A percentile compares a stretch with the other conserved stretches of the same genome.
phyloP scores from a whole-genome alignment of 441 rosid species.

The Breynia disticha region DNA sequence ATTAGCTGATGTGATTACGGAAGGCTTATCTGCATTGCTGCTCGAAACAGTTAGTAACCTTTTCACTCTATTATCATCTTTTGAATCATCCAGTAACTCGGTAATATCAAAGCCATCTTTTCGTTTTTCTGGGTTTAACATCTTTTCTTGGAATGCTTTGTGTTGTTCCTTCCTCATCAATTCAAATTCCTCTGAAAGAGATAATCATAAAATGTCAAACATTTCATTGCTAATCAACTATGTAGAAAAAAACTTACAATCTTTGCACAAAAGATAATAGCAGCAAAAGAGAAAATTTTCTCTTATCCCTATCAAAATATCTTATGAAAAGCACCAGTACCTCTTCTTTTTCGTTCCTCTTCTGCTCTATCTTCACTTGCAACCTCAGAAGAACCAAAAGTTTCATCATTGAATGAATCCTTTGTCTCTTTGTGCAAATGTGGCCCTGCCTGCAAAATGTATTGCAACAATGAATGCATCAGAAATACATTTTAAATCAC shows the following conservation, averaged over 20 bases:
- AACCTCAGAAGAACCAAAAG: constrained; percentile 83
- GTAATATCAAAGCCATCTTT: constrained; percentile 59
- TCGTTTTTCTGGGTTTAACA: constrained; percentile 44
- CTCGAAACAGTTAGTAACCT: constrained; percentile 15
- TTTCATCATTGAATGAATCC: constrained; percentile 82
- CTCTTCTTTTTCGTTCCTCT: constrained; percentile 97
- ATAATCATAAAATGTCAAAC: background rate
- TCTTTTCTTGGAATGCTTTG: constrained; percentile 74
- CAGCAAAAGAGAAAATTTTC: constrained; percentile 6
- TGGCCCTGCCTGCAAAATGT: constrained; percentile 61
- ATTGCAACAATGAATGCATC: background rate
- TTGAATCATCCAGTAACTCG: constrained; percentile 53
- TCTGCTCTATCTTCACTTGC: constrained; percentile 82
- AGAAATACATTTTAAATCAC: background rate
- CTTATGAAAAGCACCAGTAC: constrained; percentile 27
- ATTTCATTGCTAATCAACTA: background rate
- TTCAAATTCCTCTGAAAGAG: constrained; percentile 73
- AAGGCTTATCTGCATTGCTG: constrained; percentile 34
- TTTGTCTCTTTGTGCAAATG: constrained; percentile 53
- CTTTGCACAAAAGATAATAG: background rate
- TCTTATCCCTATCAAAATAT: constrained; percentile 3
- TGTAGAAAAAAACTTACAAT: background rate
- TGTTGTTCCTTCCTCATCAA: constrained; percentile 94
- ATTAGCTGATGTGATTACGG: constrained; percentile 37
- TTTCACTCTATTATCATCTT: constrained; percentile 41